Evolutionary conservation across 2,329 filamentous ascomycete genomes (phyloP).

Genomic region (Aspergillus texensis): DNA sequence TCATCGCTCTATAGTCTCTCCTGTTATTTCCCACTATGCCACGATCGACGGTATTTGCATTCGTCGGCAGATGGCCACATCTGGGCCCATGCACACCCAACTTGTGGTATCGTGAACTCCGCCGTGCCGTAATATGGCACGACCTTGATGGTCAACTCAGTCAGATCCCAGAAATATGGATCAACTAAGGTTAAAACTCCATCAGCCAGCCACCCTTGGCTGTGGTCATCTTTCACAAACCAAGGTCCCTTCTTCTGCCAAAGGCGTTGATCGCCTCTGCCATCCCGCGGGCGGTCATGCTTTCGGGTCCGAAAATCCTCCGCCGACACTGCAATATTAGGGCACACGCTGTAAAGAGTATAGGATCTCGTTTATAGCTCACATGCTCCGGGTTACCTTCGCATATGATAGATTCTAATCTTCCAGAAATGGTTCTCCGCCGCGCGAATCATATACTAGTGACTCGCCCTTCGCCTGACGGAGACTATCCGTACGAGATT

Average conservation of each 20-base stretch:
- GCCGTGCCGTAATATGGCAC: neutral
- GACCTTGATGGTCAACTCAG: neutral
- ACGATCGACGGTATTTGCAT: slow-evolving; percentile 4
- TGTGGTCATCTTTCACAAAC: neutral
- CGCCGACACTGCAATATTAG: neutral
- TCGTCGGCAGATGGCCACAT: slow-evolving; percentile 1
- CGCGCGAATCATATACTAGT: neutral
- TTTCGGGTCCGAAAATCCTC: neutral
- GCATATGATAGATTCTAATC: neutral
- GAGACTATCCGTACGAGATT: neutral
- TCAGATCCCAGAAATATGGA: neutral
- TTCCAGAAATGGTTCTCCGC: neutral
- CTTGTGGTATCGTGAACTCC: neutral
- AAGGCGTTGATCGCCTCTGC: neutral
- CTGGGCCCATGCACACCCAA: neutral
- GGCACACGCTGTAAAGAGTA: neutral
- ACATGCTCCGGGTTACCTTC: neutral
- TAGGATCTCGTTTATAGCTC: neutral
- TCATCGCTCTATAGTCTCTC: neutral
- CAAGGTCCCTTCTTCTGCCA: neutral
- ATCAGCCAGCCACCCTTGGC: neutral
- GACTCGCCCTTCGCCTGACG: neutral
- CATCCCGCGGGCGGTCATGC: neutral
- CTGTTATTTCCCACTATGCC: neutral
- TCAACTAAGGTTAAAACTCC: neutral